Evolutionary conservation across 2,329 filamentous ascomycete genomes (phyloP).

Genomic region (Hypoxylon sp.): DNA sequence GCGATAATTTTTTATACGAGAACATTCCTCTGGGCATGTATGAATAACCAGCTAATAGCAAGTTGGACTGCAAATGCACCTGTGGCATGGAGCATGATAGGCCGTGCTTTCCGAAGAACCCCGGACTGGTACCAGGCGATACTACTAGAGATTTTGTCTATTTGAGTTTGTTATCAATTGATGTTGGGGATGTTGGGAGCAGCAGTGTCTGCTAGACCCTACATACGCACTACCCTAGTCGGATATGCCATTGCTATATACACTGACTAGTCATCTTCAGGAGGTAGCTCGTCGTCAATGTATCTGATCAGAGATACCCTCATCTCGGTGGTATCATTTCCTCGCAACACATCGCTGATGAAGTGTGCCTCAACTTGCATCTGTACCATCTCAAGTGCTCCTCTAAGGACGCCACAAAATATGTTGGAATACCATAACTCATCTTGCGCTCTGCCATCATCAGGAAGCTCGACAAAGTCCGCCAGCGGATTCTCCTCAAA

Average conservation of each 20-base stretch:
- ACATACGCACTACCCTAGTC: background rate
- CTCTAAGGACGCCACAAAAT: slow-evolving; percentile 90
- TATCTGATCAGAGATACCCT: slow-evolving; percentile 91
- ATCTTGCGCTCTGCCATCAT: slow-evolving; percentile 94
- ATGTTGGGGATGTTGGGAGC: background rate
- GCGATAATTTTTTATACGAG: slow-evolving; percentile 18
- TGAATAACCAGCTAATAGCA: background rate
- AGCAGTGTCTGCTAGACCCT: slow-evolving; percentile 1
- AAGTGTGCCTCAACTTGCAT: slow-evolving; percentile 99
- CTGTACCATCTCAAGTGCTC: slow-evolving; percentile 97
- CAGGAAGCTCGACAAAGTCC: slow-evolving; percentile 97
- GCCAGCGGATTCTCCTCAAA: slow-evolving; percentile 98
- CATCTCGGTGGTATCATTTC: slow-evolving; percentile 98
- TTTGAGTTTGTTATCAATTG: slow-evolving; percentile 9
- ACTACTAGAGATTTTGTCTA: slow-evolving; percentile 3
- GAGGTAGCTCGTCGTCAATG: slow-evolving; percentile 97
- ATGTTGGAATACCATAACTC: slow-evolving; percentile 99
- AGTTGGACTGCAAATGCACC: background rate
- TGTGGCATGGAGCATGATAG: background rate
- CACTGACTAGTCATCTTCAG: slow-evolving; percentile 84
- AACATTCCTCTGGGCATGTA: background rate
- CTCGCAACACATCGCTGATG: slow-evolving; percentile 90
- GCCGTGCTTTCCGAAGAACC: background rate
- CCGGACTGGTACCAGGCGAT: background rate
- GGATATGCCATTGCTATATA: background rate